phyloP scores from a whole-genome alignment of 2,329 filamentous ascomycete genomes.

The Claviceps spartinae region DNA sequence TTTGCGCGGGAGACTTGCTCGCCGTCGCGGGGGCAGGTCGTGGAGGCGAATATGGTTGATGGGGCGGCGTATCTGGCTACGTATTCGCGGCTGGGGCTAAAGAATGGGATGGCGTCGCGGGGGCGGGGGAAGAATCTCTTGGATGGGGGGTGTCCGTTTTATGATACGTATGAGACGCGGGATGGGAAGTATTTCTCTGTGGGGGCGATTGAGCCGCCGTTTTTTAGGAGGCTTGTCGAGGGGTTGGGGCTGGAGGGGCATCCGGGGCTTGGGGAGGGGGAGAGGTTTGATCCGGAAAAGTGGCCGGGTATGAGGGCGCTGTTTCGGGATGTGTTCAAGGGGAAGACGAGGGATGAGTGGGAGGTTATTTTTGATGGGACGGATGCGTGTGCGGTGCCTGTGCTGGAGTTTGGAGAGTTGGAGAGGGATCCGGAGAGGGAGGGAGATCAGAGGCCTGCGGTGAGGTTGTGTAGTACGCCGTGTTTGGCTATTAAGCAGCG shows the following conservation, averaged over 20 bases:
- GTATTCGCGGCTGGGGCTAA: slow-evolving; percentile 57
- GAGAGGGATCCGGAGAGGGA: slow-evolving; percentile 36
- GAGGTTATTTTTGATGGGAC: slow-evolving; percentile 76
- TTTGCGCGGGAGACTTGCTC: slow-evolving; percentile 28
- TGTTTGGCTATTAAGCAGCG: slow-evolving; percentile 45
- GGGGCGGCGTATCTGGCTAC: slow-evolving; percentile 66
- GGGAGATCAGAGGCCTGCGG: slow-evolving; percentile 57
- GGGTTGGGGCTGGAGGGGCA: slow-evolving; percentile 47
- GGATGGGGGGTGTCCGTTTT: slow-evolving; percentile 78
- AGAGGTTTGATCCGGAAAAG: slow-evolving; percentile 42
- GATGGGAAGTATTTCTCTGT: slow-evolving; percentile 74
- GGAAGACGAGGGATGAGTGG: slow-evolving; percentile 65
- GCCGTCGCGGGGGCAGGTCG: slow-evolving; percentile 63
- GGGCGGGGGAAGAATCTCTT: slow-evolving; percentile 63
- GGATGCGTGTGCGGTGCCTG: slow-evolving; percentile 86
- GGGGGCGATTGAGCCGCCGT: slow-evolving; percentile 81
- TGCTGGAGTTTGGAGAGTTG: slow-evolving; percentile 63
- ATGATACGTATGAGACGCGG: slow-evolving; percentile 75
- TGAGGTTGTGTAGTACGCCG: slow-evolving; percentile 58
- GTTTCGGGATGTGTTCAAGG: slow-evolving; percentile 52
- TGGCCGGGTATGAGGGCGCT: slow-evolving; percentile 55
- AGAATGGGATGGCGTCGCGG: slow-evolving; percentile 46
- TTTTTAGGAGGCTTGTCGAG: slow-evolving; percentile 55
- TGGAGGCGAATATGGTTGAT: slow-evolving; percentile 96
- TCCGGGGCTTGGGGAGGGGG: slow-evolving; percentile 38